phyloP scores from a whole-genome alignment of 2,329 filamentous ascomycete genomes.

The Blastomyces silverae region DNA sequence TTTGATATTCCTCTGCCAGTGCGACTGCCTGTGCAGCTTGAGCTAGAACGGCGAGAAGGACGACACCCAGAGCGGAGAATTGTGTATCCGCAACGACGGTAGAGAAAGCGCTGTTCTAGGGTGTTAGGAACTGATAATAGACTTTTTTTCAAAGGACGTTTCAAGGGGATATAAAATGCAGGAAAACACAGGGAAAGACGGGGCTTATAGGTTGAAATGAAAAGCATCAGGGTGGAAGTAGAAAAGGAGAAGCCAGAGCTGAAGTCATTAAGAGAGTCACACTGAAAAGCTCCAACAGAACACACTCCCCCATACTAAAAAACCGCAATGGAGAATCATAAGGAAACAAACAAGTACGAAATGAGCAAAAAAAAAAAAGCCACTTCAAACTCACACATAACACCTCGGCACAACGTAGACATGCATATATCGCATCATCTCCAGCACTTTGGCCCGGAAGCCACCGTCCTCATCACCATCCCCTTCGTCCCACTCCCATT shows the following conservation, averaged over 20 bases:
- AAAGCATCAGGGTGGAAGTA: neutral
- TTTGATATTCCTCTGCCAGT: neutral
- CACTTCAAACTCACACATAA: constrained; percentile 34
- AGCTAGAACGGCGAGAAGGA: constrained; percentile 59
- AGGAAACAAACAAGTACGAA: neutral
- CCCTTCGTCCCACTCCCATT: constrained; percentile 26
- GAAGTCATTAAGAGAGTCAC: too few species aligned
- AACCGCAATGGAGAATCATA: neutral
- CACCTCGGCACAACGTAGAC: constrained; percentile 36
- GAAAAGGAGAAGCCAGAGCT: too few species aligned
- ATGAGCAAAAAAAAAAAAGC: constrained; percentile 14
- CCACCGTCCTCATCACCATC: constrained; percentile 41
- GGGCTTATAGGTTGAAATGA: neutral
- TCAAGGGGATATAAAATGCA: neutral
- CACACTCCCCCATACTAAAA: too few species aligned
- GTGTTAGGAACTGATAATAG: neutral
- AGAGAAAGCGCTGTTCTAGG: constrained; percentile 49
- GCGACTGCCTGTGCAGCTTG: constrained; percentile 44
- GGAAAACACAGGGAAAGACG: neutral
- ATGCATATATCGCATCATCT: constrained; percentile 28
- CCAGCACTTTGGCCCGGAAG: constrained; percentile 26
- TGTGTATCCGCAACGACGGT: constrained; percentile 65
- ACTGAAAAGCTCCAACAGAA: too few species aligned
- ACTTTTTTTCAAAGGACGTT: neutral
- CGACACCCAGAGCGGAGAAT: constrained; percentile 63